Evolutionary conservation across 441 rosid genomes (phyloP).

Genomic region (Croton setiger): DNA sequence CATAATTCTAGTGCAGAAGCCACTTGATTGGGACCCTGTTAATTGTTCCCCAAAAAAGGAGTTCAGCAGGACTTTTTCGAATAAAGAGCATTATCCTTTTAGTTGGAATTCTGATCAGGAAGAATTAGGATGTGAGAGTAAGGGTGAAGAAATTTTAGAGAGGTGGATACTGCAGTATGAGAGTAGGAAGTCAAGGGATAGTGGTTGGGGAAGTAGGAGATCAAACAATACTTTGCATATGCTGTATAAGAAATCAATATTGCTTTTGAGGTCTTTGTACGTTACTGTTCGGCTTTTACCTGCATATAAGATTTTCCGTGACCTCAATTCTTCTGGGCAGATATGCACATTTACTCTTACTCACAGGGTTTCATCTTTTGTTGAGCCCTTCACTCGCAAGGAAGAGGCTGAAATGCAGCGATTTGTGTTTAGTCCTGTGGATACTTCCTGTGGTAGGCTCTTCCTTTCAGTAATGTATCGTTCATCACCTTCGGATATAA

Average conservation of each 20-base stretch:
- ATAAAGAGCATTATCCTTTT: constrained; percentile 40
- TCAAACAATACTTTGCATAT: constrained; percentile 50
- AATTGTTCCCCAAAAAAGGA: constrained; percentile 46
- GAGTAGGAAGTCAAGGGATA: constrained; percentile 53
- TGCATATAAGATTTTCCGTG: constrained; percentile 77
- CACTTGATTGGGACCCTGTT: constrained; percentile 44
- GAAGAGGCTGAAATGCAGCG: constrained; percentile 85
- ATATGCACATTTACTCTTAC: constrained; percentile 54
- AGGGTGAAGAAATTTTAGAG: constrained; percentile 72
- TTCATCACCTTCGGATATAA: constrained; percentile 56
- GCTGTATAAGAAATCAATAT: constrained; percentile 69
- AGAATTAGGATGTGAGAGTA: constrained; percentile 42
- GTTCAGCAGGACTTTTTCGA: constrained; percentile 45
- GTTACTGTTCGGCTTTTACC: constrained; percentile 84
- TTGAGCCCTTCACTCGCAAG: constrained; percentile 74
- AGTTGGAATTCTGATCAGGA: constrained; percentile 70
- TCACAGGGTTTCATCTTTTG: constrained; percentile 75
- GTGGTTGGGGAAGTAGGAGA: constrained; percentile 53
- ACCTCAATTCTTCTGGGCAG: constrained; percentile 69
- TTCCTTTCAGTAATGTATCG: constrained; percentile 75
- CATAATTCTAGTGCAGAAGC: constrained; percentile 68
- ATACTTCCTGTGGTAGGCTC: constrained; percentile 78
- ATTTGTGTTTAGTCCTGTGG: constrained; percentile 85
- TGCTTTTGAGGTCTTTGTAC: constrained; percentile 87
- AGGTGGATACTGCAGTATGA: constrained; percentile 93